A percentile compares a stretch with the other conserved stretches of the same genome.
phyloP scores from a whole-genome alignment of 169 alveolate species.

The Toxoplasma gondii region DNA sequence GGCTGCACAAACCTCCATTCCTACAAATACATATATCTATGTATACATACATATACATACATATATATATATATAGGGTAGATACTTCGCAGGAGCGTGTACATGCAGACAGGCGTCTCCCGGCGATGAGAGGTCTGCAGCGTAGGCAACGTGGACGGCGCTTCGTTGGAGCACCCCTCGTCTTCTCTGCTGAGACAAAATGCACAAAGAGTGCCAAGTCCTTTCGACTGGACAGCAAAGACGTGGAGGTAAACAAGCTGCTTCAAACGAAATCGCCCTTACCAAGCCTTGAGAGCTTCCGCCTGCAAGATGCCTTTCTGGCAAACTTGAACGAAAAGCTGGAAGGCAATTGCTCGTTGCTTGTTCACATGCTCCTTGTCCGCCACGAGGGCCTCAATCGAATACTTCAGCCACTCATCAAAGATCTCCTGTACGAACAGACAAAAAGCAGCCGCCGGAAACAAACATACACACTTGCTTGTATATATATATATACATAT shows the following conservation, averaged over 20 bases:
- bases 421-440: background rate
- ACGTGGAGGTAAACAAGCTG: too few relatives aligned
- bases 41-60: background rate
- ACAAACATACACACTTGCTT: background rate
- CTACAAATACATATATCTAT: background rate
- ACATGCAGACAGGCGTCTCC: too few relatives aligned
- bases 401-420: conserved; percentile 35
- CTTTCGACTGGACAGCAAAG: too few relatives aligned
- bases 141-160: too few relatives aligned
- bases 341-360: conserved; percentile 30
- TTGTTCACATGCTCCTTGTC: conserved; percentile 29
- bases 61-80: background rate
- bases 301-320: background rate
- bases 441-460: background rate
- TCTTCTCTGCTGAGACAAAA: too few relatives aligned
- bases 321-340: conserved; percentile 11
- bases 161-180: too few relatives aligned
- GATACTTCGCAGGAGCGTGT: too few relatives aligned
- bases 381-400: conserved; percentile 13
- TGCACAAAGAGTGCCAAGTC: too few relatives aligned
- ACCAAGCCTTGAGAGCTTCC: conserved; percentile 34
- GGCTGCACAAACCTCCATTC: background rate
- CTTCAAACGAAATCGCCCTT: too few relatives aligned
- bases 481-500: background rate
- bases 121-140: too few relatives aligned